Evolutionary conservation across 306 rosid genomes (phyloP).

Genomic region (Inga laurina): DNA sequence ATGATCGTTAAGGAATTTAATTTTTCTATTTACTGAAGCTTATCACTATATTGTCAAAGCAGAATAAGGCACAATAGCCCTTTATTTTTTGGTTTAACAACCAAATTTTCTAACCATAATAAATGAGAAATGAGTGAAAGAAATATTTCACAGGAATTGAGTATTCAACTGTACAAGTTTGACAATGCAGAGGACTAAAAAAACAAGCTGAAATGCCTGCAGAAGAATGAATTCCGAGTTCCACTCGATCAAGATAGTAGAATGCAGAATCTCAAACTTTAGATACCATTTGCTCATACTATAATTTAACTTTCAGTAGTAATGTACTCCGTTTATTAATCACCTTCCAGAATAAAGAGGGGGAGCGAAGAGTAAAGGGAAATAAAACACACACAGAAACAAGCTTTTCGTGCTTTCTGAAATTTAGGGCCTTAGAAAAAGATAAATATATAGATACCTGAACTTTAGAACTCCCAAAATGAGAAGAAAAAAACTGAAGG

Average conservation of each 20-base stretch:
- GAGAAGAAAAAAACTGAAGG: conserved; percentile 62
- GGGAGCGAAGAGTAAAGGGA: background rate
- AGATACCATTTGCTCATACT: background rate
- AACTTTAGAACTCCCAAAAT: conserved; percentile 73
- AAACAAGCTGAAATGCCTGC: background rate
- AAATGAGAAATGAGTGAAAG: background rate
- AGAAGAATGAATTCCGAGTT: background rate
- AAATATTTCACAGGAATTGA: background rate
- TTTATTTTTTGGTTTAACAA: background rate
- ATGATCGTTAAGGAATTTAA: background rate
- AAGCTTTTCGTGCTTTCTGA: background rate
- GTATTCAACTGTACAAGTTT: background rate
- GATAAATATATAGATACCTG: conserved; percentile 52
- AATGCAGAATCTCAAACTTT: background rate
- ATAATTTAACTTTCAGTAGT: background rate
- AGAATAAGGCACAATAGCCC: background rate
- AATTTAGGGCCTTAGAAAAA: background rate
- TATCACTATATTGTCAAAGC: background rate
- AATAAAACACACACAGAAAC: background rate
- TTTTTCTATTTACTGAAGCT: background rate
- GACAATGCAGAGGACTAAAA: background rate
- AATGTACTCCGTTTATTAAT: background rate
- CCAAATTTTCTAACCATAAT: background rate
- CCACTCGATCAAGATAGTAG: background rate
- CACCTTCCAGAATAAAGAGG: background rate